Conservation (phyloP, 2,329 filamentous ascomycete species). For the Aspergillus tamarii region DNA sequence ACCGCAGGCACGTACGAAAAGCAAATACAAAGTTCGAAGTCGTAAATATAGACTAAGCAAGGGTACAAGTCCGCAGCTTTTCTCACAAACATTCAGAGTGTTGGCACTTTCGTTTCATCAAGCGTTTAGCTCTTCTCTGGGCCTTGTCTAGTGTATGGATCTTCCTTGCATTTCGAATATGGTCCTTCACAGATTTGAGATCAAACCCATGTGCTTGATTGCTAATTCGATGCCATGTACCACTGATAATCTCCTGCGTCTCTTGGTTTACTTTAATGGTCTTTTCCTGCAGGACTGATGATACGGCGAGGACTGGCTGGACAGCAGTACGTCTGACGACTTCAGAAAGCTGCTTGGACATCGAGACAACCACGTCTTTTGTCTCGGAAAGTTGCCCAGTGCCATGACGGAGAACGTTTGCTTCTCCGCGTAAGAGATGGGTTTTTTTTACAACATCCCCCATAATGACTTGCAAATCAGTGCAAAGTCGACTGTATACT, state of each 20-base stretch:
- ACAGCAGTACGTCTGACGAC: conserved; percentile 34
- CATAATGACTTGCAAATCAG: conserved; percentile 42
- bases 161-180: conserved; percentile 32
- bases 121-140: conserved; percentile 37
- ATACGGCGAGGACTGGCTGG: conserved; percentile 35
- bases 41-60: neutral
- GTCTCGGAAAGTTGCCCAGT: conserved; percentile 29
- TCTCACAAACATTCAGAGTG: conserved; percentile 11
- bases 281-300: conserved; percentile 35
- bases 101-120: conserved; percentile 30
- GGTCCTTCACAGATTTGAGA: conserved; percentile 29
- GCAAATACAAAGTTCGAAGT: neutral
- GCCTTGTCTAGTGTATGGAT: conserved; percentile 37
- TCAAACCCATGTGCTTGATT: conserved; percentile 28
- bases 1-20: neutral
- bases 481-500: conserved; percentile 41
- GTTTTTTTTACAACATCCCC: conserved; percentile 41
- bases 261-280: conserved; percentile 33
- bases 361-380: conserved; percentile 31
- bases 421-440: conserved; percentile 36
- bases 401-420: conserved; percentile 29
- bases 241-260: conserved; percentile 30
- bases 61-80: neutral
- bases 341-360: conserved; percentile 40
- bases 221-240: conserved; percentile 33